Evolutionary conservation across 2,329 filamentous ascomycete species (phyloP).

Genomic region (Massarina eburnea): DNA sequence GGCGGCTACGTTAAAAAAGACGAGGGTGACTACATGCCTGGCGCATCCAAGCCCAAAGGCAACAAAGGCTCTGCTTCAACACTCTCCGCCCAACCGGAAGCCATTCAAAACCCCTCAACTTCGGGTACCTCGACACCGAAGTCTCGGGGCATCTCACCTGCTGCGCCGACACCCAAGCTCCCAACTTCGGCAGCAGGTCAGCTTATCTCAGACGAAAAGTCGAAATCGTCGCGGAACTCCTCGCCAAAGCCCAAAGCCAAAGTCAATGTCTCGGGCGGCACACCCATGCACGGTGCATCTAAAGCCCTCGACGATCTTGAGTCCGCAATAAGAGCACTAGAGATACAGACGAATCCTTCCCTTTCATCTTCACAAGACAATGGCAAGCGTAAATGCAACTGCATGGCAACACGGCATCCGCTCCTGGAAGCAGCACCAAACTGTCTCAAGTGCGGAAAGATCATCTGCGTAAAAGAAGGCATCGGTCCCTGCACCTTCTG

Average conservation of each 20-base stretch:
- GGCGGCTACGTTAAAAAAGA: constrained; percentile 78
- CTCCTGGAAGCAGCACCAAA: constrained; percentile 91
- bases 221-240: constrained; percentile 55
- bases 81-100: constrained; percentile 55
- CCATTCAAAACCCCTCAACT: constrained; percentile 35
- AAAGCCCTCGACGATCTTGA: constrained; percentile 68
- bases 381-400: constrained; percentile 73
- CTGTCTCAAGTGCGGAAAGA: constrained; percentile 88
- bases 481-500: constrained; percentile 94
- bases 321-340: constrained; percentile 82
- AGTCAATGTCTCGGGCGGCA: constrained; percentile 72
- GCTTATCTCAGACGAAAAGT: constrained; percentile 76
- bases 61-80: constrained; percentile 50
- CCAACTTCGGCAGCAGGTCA: constrained; percentile 73
- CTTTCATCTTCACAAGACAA: constrained; percentile 56
- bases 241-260: constrained; percentile 61
- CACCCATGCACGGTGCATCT: constrained; percentile 79
- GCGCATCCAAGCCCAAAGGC: constrained; percentile 39
- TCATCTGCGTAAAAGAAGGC: constrained; percentile 92
- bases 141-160: constrained; percentile 45
- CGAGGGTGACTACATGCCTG: constrained; percentile 72
- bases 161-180: constrained; percentile 52
- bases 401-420: constrained; percentile 84
- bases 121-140: constrained; percentile 38
- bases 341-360: constrained; percentile 87